Base-by-base conservation (phyloP, 2,329 filamentous ascomycete species). In the Paraphoma sp. region DNA sequence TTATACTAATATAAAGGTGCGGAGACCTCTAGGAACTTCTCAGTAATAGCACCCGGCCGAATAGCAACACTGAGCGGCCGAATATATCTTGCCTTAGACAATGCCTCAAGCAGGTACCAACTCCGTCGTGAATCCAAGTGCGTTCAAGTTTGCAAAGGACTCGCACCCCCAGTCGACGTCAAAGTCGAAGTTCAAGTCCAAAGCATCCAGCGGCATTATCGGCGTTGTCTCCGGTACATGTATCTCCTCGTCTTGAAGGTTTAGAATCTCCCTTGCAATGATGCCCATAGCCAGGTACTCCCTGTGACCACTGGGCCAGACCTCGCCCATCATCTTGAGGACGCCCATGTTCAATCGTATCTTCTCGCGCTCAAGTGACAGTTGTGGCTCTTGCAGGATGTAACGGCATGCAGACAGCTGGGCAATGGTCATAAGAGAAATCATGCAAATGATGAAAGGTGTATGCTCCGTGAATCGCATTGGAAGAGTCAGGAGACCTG, bases 401-500 rank as follows among this genome's bases (percentile, higher is more conserved):
- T 65, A 62, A 11, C 60, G 46, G 45, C 65, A 69, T 14, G 67
- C 68, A 12, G 64, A 65, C 12, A 71, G 62, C 43, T 70, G 67
- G 2, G 63, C 62, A 44, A 70, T 70, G 14, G 67, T 68, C 54
- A 65, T 67, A 38, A 63, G 65, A 9, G 67, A 57, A 29, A 70
- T 63, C 61, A 69, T 71, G 60, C 68, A 71, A 40, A 71, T 70
- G 38, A 64, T 59, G 48, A 71, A 69, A 4, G 68, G 68, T 4
- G 65, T 70, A 46, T 71, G 66, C 5, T 56, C 52, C 6, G 44
- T 51, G 30, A 68, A 56, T 14, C 57, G 53, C 4, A 61, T 65
- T 3, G 68, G 67, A 6, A 70, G 56, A 1, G 67, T 70, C 16
- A 71, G 60, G 2, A 71, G 51, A 8, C 44, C 48, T 36, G 6